Conservation (phyloP, 805 yeast species). For the Suhomyces vadensis region DNA sequence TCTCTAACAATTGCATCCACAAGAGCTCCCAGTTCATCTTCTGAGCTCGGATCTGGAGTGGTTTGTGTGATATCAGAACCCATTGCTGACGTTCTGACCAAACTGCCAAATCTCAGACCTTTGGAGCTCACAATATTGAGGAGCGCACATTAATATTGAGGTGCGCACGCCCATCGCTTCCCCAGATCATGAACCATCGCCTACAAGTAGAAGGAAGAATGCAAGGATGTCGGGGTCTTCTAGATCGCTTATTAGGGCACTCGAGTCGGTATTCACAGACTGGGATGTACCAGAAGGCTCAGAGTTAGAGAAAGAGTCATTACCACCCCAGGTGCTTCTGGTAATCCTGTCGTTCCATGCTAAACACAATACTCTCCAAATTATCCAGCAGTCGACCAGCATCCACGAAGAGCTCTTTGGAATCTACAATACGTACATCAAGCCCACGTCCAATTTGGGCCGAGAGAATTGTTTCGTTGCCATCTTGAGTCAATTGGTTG, state of each 20-base stretch:
- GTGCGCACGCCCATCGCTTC: not conserved
- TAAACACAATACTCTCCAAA: constrained; percentile 37
- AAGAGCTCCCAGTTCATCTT: not conserved
- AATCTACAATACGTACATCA: constrained; percentile 33
- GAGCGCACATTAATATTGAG: too few relatives aligned
- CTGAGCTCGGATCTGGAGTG: constrained; percentile 2
- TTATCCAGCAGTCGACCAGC: constrained; percentile 28
- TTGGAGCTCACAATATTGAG: too few relatives aligned
- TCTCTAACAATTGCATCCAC: constrained; percentile 1
- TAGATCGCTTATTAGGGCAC: constrained; percentile 25
- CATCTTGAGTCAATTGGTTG: constrained; percentile 34
- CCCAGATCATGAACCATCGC: too few relatives aligned
- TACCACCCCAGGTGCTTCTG: not conserved
- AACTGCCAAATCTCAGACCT: constrained; percentile 1
- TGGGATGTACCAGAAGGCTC: constrained; percentile 16
- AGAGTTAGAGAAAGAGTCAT: not conserved
- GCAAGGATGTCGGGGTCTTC: constrained; percentile 25
- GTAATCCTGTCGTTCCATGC: constrained; percentile 13
- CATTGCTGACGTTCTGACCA: too few relatives aligned
- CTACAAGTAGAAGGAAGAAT: not conserved
- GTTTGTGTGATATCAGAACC: constrained; percentile 1
- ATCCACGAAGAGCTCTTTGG: constrained; percentile 38
- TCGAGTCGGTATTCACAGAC: constrained; percentile 25
- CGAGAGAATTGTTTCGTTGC: constrained; percentile 42
- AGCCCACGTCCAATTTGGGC: constrained; percentile 25